Percentiles rank a stretch among this genome's conserved stretches.
These are phyloP conservation scores for Hsuehochloa calcarea DNA, from an alignment of 176 grass and related monocot genomes.

Conservation along the genomic window DNA sequence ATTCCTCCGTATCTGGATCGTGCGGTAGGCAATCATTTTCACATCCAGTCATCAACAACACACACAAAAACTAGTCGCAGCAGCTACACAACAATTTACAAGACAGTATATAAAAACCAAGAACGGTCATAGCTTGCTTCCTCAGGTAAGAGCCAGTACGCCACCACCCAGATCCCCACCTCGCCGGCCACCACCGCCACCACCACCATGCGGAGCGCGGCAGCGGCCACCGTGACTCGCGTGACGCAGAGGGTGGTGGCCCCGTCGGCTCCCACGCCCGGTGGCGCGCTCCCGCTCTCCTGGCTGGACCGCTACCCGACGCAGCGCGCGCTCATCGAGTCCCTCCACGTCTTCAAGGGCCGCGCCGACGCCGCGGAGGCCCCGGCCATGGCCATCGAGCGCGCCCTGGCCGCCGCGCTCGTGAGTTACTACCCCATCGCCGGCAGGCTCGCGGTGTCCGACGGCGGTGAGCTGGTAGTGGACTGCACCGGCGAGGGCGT, in stretches of 20 bases:
- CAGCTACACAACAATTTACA: conserved; percentile 12
- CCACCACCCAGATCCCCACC: conserved; percentile 30
- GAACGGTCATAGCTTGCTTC: conserved; percentile 35
- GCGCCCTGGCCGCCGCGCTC: conserved; percentile 50
- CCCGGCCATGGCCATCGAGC: conserved; percentile 43
- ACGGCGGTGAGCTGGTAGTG: conserved; percentile 52
- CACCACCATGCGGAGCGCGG: conserved; percentile 32
- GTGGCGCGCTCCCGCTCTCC: conserved; percentile 57
- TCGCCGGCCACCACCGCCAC: not conserved
- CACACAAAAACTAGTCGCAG: conserved; percentile 14
- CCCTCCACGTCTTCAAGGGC: conserved; percentile 88
- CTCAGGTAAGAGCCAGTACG: conserved; percentile 29
- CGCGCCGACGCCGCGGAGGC: conserved; percentile 19
- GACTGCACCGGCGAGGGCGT: conserved; percentile 78
- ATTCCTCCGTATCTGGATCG: conserved; percentile 8
- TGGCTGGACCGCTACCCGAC: conserved; percentile 96
- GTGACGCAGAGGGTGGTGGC: conserved; percentile 66
- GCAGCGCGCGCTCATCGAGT: conserved; percentile 83
- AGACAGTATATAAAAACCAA: conserved; percentile 14
- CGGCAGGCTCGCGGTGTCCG: conserved; percentile 46
- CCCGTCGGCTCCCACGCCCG: conserved; percentile 52
- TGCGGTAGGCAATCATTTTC: conserved; percentile 45
- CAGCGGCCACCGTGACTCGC: conserved; percentile 41
- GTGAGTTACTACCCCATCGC: conserved; percentile 85
- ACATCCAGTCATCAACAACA: conserved; percentile 20